A percentile compares a stretch with the other conserved stretches of the same genome.
These are phyloP conservation scores for Pseudozyma sp. DNA, from an alignment of 1,284 basidiomycete genomes.

Conservation along the genomic window DNA sequence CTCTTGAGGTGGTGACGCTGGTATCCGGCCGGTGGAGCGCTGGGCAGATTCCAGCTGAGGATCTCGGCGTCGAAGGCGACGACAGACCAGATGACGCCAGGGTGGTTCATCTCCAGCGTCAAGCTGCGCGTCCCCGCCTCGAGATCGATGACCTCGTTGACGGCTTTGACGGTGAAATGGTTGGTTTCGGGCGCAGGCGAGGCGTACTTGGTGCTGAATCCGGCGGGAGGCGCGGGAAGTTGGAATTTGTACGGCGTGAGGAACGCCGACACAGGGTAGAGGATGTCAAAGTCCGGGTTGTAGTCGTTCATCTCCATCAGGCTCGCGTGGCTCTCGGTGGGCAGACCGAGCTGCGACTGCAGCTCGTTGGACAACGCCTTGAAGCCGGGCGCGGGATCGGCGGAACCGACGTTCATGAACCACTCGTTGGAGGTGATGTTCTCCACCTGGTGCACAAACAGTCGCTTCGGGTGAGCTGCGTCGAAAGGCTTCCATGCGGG, in stretches of 20 bases:
- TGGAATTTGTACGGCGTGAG: slow-evolving; percentile 81
- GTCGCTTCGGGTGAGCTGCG: slow-evolving; percentile 83
- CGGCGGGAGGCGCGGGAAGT: slow-evolving; percentile 71
- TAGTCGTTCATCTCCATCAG: slow-evolving; percentile 65
- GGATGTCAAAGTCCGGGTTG: slow-evolving; percentile 70
- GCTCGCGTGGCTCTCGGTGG: slow-evolving; percentile 59
- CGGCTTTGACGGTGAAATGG: slow-evolving; percentile 75
- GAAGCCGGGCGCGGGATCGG: slow-evolving; percentile 85
- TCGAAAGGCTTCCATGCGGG: slow-evolving; percentile 78
- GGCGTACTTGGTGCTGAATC: slow-evolving; percentile 36
- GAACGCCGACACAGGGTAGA: slow-evolving; percentile 80
- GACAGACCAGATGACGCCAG: slow-evolving; percentile 88
- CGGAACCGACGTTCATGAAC: slow-evolving; percentile 82
- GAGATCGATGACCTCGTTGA: slow-evolving; percentile 75
- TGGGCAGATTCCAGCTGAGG: slow-evolving; percentile 77
- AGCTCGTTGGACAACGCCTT: slow-evolving; percentile 76
- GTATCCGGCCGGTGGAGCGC: slow-evolving; percentile 72
- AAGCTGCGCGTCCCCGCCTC: slow-evolving; percentile 78
- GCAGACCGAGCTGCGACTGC: slow-evolving; percentile 74
- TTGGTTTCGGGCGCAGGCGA: slow-evolving; percentile 27
- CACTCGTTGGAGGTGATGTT: slow-evolving; percentile 79
- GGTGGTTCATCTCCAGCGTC: slow-evolving; percentile 81
- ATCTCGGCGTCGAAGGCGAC: slow-evolving; percentile 94
- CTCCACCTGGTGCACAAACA: slow-evolving; percentile 87
- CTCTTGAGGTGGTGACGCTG: slow-evolving; percentile 92